phyloP scores from a whole-genome alignment of 2,329 filamentous ascomycete species.

The Exophiala sp. region DNA sequence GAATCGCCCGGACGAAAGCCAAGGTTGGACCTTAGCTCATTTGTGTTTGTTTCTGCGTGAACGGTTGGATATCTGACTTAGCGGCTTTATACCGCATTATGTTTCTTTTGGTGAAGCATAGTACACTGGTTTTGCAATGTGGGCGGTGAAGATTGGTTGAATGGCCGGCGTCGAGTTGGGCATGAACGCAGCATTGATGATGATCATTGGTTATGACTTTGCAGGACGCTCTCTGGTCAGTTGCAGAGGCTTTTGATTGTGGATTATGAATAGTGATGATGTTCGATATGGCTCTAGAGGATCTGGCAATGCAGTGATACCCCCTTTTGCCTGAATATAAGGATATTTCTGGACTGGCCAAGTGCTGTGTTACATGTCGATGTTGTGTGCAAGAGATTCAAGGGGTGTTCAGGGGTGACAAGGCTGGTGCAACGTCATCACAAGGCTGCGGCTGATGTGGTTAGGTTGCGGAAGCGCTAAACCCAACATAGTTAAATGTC shows the following conservation, averaged over 20 bases:
- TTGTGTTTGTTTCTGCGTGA: slow-evolving; percentile 33
- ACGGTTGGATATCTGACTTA: slow-evolving; percentile 10
- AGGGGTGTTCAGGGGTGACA: neutral
- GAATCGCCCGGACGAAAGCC: slow-evolving; percentile 17
- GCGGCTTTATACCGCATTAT: slow-evolving; percentile 13
- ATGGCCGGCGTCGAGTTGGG: slow-evolving; percentile 9
- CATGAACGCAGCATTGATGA: slow-evolving; percentile 2
- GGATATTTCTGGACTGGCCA: too few species aligned
- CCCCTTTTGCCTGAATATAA: too few species aligned
- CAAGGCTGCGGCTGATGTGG: neutral
- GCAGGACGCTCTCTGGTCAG: neutral
- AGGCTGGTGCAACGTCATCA: slow-evolving; percentile 3
- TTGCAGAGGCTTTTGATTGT: neutral
- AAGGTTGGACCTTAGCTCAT: slow-evolving; percentile 35
- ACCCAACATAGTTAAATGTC: slow-evolving; percentile 4
- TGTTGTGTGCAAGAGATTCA: too few species aligned
- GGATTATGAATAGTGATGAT: neutral
- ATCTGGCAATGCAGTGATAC: too few species aligned
- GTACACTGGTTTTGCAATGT: slow-evolving; percentile 6
- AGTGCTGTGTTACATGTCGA: too few species aligned
- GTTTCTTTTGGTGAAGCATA: neutral
- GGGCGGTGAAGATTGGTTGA: slow-evolving; percentile 14
- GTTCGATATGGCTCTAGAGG: neutral
- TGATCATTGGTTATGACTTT: slow-evolving; percentile 8
- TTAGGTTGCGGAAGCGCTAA: neutral